These are phyloP conservation scores for Cynanchum wilfordii DNA, from an alignment of 257 asterid species.

Conservation along the genomic window DNA sequence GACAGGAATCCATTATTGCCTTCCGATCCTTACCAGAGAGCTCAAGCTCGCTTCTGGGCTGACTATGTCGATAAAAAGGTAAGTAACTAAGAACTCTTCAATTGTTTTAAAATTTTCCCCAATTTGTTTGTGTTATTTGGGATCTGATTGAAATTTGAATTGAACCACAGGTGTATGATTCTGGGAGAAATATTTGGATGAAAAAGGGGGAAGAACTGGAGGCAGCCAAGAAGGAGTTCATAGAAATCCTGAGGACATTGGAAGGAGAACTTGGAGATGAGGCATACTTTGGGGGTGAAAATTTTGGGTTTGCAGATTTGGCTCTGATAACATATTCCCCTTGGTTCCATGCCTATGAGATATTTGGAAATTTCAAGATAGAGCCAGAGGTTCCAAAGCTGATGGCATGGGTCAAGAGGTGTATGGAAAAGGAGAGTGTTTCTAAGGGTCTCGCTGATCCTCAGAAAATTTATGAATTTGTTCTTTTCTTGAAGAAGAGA, in stretches of 20 bases:
- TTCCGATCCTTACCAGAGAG: constrained; percentile 12
- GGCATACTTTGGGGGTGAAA: constrained; percentile 47
- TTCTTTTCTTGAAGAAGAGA: constrained; percentile 11
- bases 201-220: constrained; percentile 38
- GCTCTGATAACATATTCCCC: constrained; percentile 25
- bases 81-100: too few species aligned
- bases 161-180: constrained; percentile 24
- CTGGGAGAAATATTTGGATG: constrained; percentile 26
- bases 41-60: constrained; percentile 13
- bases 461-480: constrained; percentile 21
- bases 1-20: constrained; percentile 13
- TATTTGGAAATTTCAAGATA: constrained; percentile 28
- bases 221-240: constrained; percentile 27
- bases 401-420: constrained; percentile 24
- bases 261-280: constrained; percentile 42
- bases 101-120: too few species aligned
- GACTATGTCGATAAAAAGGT: constrained; percentile 9
- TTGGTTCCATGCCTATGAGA: constrained; percentile 38
- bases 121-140: too few species aligned
- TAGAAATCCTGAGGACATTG: constrained; percentile 24
- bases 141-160: neutral
- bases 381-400: constrained; percentile 25
- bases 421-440: constrained; percentile 26
- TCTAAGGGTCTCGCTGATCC: constrained; percentile 29
- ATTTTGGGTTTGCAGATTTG: constrained; percentile 32